Conservation (phyloP, 2,329 filamentous ascomycete species). For the Ophiostoma quercus region DNA sequence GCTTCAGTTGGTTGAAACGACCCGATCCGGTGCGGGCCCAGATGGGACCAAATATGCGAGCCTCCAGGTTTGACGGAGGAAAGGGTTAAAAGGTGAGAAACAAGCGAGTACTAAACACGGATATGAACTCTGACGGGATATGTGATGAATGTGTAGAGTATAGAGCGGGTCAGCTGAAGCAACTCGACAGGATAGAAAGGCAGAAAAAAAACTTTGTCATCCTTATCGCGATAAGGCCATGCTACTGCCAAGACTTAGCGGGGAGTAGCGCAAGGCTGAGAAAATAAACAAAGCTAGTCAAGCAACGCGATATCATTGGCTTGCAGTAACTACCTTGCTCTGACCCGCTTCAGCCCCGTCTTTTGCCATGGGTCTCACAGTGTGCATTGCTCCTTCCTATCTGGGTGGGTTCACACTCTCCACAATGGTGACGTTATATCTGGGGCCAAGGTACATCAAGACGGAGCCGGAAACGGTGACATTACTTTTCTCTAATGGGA, state of each 20-base stretch:
- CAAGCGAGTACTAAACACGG: too few relatives aligned
- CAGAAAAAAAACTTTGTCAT: constrained; percentile 11
- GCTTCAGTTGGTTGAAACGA: background rate
- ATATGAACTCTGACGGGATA: background rate
- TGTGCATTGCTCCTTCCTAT: background rate
- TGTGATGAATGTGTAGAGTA: background rate
- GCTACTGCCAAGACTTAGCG: background rate
- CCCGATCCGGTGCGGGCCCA: constrained; percentile 18
- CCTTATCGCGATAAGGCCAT: constrained; percentile 25
- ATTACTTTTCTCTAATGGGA: background rate
- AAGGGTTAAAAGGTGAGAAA: background rate
- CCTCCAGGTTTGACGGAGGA: constrained; percentile 22
- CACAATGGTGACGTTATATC: constrained; percentile 20
- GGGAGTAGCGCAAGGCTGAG: constrained; percentile 26
- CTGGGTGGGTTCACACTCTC: background rate
- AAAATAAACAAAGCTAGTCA: constrained; percentile 2
- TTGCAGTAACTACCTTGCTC: background rate
- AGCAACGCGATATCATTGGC: background rate
- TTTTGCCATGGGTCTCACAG: background rate
- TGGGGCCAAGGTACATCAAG: constrained; percentile 1
- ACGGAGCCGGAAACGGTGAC: background rate
- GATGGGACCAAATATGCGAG: constrained; percentile 11
- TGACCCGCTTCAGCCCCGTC: constrained; percentile 18
- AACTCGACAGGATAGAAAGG: background rate
- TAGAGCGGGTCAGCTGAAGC: background rate